Base-by-base conservation (phyloP, 2,329 filamentous ascomycete species). In the Alternaria atra region DNA sequence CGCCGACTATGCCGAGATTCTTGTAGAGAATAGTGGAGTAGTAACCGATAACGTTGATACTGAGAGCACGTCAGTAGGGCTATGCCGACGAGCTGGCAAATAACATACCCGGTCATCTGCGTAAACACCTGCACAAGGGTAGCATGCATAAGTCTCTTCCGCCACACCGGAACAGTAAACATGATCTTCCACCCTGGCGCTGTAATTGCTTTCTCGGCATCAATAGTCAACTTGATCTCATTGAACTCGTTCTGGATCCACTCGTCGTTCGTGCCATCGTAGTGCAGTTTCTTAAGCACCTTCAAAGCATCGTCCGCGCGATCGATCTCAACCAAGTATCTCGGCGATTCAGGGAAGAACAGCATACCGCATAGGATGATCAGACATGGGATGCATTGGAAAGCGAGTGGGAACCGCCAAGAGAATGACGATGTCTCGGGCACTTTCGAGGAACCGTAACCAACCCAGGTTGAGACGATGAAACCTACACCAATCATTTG, bases 61-160 rank as follows among this genome's bases (percentile, higher is more conserved):
- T 77, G 52, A 71, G 35, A 37, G 25, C 6, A n/a, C 9, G 23
- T 73, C 32, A 71, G 63, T 30, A 43, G 15, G 8, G 23, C 13
- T 3, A 20, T n/a, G 10, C 23, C 13, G 3, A n/a, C 25, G 46
- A 35, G 6, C n/a, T 5, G 20, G 7, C 23, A 25, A 9, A 43
- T 27, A 25, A 59, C 72, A 48, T 74, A 79, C 79, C 86, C 86
- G n/a, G 83, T 85, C 69, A 90, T 84, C 64, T 90, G 88, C 48
- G 88, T 87, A 68, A 91, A 89, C 61, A 88, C 83, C 72, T 91
- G 88, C 39, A 89, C 84, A 32, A 86, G 77, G 42, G 85, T 85
- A 23, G 86, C 89, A 61, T 89, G 85, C 64, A 89, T 75, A 52
- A 90, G 83, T 15, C 89, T 82, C 48, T 83, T 89, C 70, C 89